phyloP scores from a whole-genome alignment of 1,284 basidiomycete genomes.

The Irpex rosettiformis region DNA sequence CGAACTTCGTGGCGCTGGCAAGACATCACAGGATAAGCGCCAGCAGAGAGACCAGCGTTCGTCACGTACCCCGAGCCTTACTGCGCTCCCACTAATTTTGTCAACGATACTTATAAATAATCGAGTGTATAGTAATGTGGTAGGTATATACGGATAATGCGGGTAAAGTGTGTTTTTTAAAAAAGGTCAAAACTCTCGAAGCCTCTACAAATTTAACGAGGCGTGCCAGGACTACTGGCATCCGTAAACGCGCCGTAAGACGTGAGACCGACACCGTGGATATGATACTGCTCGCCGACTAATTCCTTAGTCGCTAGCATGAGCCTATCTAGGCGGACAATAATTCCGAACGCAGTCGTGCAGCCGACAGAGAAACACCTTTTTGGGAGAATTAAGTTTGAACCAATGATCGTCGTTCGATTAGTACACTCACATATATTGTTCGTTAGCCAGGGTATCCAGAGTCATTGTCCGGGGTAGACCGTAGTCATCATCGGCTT shows the following conservation, averaged over 20 bases:
- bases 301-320: constrained; percentile 78
- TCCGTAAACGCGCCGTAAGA: not conserved
- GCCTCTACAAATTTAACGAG: not conserved
- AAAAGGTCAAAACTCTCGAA: not conserved
- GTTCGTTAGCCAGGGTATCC: constrained; percentile 64
- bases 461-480: constrained; percentile 61
- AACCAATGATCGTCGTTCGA: not conserved
- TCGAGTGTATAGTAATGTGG: not conserved
- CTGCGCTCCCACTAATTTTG: not conserved
- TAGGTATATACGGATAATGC: not conserved
- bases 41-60: not conserved
- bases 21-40: not conserved
- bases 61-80: not conserved
- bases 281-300: constrained; percentile 79
- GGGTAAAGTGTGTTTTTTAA: not conserved
- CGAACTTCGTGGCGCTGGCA: not conserved
- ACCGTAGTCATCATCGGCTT: constrained; percentile 67
- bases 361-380: constrained; percentile 78
- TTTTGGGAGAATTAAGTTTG: not conserved
- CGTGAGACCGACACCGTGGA: constrained; percentile 54
- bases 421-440: constrained; percentile 53
- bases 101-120: not conserved
- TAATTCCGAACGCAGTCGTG: constrained; percentile 62
- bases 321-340: constrained; percentile 64
- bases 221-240: not conserved